Evolutionary conservation across 1,284 basidiomycete genomes (phyloP), one percentile per base, ranked within the genome.

Genomic region (Ceraceosorus guamensis): DNA sequence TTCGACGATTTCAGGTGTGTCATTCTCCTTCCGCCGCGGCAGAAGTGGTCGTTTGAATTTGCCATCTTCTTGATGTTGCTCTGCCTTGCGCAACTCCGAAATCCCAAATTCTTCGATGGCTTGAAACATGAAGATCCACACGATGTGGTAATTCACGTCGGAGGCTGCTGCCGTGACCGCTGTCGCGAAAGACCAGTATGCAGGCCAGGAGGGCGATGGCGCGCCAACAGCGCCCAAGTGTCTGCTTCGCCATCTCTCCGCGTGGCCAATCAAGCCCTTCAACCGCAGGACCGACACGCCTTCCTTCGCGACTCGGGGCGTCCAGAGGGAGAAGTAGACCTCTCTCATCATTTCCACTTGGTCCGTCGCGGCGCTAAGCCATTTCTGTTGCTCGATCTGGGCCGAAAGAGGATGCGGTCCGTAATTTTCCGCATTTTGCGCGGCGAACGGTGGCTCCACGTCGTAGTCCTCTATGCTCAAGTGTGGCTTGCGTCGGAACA

Each of bases 141-240:
- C 85, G 65, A 88, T 83, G 77, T 95, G 90, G 73, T 88, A 91
- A 43, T 86, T 87, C 48, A 89, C 86, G 75, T 95, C 91, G 67
- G 86, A 88, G 16, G 87, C 85, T 67, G 88, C 85, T 3, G 85
- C 83, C 37, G 82, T 83, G 32, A 87, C 83, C 1, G 84, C 89
- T 46, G 87, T 86, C 37, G 90, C 84, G 69, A 93, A 95, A 70
- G 91, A 88, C 90, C 91, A 92, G 59, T 86, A 83, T 2, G 83
- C 82, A 51, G 87, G 85, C 77, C 89, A 88, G 55, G 82, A 83
- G 44, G 63, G 64, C 35, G 61, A 47, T 2, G 90, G 90, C 31
- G 92, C 87, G 14, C 90, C 89, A 18, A 92, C 87, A 52, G 82
- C 81, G 37, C 81, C 81, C 18, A 93, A 82, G 70, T 87, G 86